phyloP scores from a whole-genome alignment of 2,329 filamentous ascomycete species.

The Colletotrichum melonis region DNA sequence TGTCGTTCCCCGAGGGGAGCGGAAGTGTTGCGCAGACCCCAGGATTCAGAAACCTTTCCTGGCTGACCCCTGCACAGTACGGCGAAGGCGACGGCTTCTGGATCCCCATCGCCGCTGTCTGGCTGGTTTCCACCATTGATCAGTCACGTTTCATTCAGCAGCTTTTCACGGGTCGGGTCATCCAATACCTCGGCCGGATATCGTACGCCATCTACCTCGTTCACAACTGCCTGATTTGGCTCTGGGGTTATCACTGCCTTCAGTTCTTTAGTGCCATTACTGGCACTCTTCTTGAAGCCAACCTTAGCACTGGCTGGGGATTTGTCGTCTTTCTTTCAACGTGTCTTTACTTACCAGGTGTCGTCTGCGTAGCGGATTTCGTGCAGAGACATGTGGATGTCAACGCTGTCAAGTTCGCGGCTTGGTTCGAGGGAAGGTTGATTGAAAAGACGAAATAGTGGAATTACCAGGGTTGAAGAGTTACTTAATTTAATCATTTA shows the following conservation, averaged over 20 bases:
- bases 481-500: neutral
- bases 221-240: neutral
- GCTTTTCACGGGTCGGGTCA: neutral
- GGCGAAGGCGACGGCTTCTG: neutral
- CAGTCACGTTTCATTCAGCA: neutral
- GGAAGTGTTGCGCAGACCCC: neutral
- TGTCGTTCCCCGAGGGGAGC: neutral
- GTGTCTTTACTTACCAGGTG: neutral
- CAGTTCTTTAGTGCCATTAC: neutral
- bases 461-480: neutral
- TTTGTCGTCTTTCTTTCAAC: neutral
- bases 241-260: neutral
- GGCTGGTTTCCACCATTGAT: neutral
- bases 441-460: neutral
- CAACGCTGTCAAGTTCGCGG: neutral
- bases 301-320: neutral
- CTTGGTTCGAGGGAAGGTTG: neutral
- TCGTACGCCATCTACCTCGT: neutral
- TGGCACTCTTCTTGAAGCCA: neutral
- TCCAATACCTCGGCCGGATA: neutral
- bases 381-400: neutral
- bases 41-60: neutral
- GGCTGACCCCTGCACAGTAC: neutral
- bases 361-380: neutral
- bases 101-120: neutral